Conservation (phyloP, 768 basidiomycete species). For the Mrakia frigida region DNA sequence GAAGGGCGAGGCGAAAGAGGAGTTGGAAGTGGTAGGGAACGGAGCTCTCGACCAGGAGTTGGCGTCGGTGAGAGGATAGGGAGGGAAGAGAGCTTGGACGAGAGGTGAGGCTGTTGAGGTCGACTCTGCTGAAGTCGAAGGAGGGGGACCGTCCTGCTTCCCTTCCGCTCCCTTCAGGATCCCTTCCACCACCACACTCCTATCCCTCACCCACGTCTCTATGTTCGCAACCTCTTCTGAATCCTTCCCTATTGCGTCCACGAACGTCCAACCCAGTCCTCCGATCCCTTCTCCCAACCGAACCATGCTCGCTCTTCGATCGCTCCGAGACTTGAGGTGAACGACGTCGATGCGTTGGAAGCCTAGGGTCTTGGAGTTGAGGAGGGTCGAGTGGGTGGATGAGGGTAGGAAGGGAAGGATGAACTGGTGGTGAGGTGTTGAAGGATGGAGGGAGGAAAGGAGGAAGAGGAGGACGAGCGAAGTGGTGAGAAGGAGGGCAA, state of each 20-base stretch:
- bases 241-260: not conserved
- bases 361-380: not conserved
- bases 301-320: not conserved
- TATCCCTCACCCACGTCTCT: not conserved
- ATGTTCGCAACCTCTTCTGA: not conserved
- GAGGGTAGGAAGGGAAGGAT: slow-evolving; percentile 5
- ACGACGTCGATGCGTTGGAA: slow-evolving; percentile 14
- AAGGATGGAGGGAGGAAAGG: slow-evolving; percentile 1
- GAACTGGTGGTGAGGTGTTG: not conserved
- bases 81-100: slow-evolving; percentile 9
- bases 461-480: not conserved
- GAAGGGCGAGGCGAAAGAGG: not conserved
- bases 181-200: not conserved
- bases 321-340: not conserved
- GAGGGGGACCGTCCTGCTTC: not conserved
- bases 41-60: not conserved
- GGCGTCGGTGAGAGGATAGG: not conserved
- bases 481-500: not conserved
- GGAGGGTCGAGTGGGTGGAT: not conserved
- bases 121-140: no score
- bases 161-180: not conserved
- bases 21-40: not conserved
- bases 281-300: not conserved
- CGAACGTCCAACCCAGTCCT: slow-evolving; percentile 9
- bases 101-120: not conserved